Percentiles rank a stretch among this genome's conserved stretches.
These are phyloP conservation scores for Seiridium unicorne DNA, from an alignment of 2,329 filamentous ascomycete genomes.

Conservation along the genomic window DNA sequence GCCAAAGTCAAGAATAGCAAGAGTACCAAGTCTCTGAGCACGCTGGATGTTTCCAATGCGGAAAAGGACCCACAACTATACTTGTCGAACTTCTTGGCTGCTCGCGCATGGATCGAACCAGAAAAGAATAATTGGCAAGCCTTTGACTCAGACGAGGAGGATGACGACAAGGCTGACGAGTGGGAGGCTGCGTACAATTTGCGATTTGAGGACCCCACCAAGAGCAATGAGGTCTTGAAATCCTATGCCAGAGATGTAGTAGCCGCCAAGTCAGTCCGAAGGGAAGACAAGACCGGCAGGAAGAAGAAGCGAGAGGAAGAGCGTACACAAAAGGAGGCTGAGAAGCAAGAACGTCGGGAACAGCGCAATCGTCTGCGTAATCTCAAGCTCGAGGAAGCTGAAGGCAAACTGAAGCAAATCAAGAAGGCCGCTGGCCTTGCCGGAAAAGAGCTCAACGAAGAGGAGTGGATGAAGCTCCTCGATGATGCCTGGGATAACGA, in stretches of 20 bases:
- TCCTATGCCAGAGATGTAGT: conserved; percentile 88
- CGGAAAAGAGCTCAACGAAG: conserved; percentile 64
- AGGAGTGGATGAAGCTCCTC: conserved; percentile 82
- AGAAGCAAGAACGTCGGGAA: conserved; percentile 71
- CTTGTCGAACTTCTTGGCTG: conserved; percentile 92
- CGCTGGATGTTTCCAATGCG: conserved; percentile 66
- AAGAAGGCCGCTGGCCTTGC: conserved; percentile 82
- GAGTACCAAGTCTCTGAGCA: neutral
- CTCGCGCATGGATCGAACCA: conserved; percentile 78
- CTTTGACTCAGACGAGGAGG: conserved; percentile 80
- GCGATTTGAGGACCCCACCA: conserved; percentile 88
- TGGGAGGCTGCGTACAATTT: conserved; percentile 95
- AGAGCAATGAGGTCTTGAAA: conserved; percentile 82
- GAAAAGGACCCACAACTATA: conserved; percentile 90
- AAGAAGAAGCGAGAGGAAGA: conserved; percentile 79
- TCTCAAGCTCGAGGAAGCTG: conserved; percentile 86
- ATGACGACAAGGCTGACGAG: conserved; percentile 74
- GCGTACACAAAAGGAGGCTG: conserved; percentile 72
- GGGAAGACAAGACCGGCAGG: conserved; percentile 75
- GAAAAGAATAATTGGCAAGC: conserved; percentile 69
- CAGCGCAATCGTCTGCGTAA: conserved; percentile 83
- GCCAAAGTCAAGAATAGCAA: conserved; percentile 43
- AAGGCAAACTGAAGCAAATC: conserved; percentile 83
- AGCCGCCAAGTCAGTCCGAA: conserved; percentile 77
- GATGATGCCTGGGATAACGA: conserved; percentile 88